Conservation (phyloP, 148 eudicot species). For the Spergularia bocconei region DNA sequence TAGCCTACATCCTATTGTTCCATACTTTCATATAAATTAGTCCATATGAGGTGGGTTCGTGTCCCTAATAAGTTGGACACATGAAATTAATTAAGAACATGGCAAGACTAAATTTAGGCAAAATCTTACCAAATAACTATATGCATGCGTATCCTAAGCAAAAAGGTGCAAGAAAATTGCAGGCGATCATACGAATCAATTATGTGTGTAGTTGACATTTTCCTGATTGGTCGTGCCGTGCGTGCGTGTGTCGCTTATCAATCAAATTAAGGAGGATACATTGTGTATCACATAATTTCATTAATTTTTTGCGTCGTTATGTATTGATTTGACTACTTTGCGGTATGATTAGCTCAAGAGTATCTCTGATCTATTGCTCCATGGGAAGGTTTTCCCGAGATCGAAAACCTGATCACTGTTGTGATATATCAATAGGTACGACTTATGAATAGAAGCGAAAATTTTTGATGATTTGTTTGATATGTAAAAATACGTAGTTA, state of each 20-base stretch:
- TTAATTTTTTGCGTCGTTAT: too few relatives aligned
- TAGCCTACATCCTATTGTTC: not conserved
- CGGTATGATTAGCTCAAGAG: too few relatives aligned
- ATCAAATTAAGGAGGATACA: too few relatives aligned
- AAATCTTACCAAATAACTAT: slow-evolving; percentile 25
- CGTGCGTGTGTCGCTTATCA: not conserved
- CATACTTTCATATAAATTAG: not conserved
- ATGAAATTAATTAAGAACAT: slow-evolving; percentile 5
- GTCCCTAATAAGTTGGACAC: slow-evolving; percentile 9
- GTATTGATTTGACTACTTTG: too few relatives aligned
- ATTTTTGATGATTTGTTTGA: too few relatives aligned
- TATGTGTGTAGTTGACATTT: slow-evolving; percentile 4
- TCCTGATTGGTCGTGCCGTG: not conserved
- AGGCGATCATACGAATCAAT: not conserved
- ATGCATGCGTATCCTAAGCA: not conserved
- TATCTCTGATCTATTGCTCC: too few relatives aligned
- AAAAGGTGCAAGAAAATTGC: not conserved
- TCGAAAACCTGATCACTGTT: too few relatives aligned
- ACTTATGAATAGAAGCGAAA: too few relatives aligned
- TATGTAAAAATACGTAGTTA: too few relatives aligned
- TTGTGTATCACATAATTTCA: too few relatives aligned
- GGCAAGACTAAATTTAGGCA: slow-evolving; percentile 16
- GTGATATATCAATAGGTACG: too few relatives aligned
- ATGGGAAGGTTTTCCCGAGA: too few relatives aligned
- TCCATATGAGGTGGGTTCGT: not conserved